Evolutionary conservation across 805 yeast genomes (phyloP), one percentile per base, ranked within the genome.

Genomic region (Pichia scutulata): DNA sequence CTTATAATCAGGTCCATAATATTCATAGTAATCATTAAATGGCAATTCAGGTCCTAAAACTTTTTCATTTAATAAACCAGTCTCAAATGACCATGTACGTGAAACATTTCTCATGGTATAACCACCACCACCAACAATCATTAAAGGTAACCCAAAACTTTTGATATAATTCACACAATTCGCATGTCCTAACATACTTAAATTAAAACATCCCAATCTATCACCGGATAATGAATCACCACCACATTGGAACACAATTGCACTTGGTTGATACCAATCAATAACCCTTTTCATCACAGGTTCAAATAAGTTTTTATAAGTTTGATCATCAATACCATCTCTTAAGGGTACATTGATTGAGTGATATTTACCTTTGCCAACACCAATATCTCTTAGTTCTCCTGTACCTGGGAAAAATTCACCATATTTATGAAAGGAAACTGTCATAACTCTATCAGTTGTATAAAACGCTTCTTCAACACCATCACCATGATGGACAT

Each of bases 61-160:
- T 10, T 84, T 87, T 59, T 87, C 84, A 62, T 92, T 84, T 56
- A 92, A 75, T 42, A 93, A 74, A 14, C 97, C 96, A 0, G 97
- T 83, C 68, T 93, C 99, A 62, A 76, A 90, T 2, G 96, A 80
- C 98, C 99, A 92, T 13, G 95, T 78, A 58, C 99, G 75, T 6
- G 97, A 89, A 45, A 93, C 99, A 65, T 93, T 93, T 66, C 97
- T 78, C 78, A 95, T 95, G 2, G 99, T 93, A 70, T 93, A 93
- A 21, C 99, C 99, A 59, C 99, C 99, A 46, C 99, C 99, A 40
- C 99, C 99, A 21, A 93, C 75, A 28, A 93, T 95, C 83, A 93
- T 78, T 77, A 88, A 71, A 10, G 99, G 98, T 18, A 93, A 76
- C 44, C 87, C 86, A 63, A 92, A 88, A 9, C 86, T 77, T 65